phyloP scores from a whole-genome alignment of 208 protist species.

The Trypanosomatidae sp. region DNA sequence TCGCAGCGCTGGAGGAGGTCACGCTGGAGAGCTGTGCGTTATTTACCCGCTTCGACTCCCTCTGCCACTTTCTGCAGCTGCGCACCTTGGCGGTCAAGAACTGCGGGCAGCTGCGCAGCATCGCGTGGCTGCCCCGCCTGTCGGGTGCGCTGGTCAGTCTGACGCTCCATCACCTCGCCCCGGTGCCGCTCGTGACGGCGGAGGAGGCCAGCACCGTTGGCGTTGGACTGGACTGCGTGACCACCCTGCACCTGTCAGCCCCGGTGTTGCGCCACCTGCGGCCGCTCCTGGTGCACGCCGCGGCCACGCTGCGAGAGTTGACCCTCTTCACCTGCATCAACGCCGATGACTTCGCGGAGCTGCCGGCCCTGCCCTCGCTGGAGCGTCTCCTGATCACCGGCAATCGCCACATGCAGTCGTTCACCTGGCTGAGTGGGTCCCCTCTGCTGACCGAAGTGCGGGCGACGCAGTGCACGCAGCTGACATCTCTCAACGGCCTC shows the following conservation, averaged over 20 bases:
- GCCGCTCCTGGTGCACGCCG: conserved; percentile 3
- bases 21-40: conserved; percentile 6
- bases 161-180: neutral
- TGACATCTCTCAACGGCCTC: conserved; percentile 13
- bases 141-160: conserved; percentile 4
- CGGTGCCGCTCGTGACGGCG: neutral
- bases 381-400: conserved; percentile 12
- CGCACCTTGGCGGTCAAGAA: neutral
- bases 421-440: conserved; percentile 14
- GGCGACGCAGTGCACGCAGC: conserved; percentile 24
- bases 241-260: conserved; percentile 5
- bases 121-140: conserved; percentile 14
- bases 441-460: conserved; percentile 11
- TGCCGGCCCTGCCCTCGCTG: conserved; percentile 14
- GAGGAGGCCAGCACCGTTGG: neutral
- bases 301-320: conserved; percentile 14
- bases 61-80: conserved; percentile 12
- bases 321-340: conserved; percentile 16
- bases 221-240: neutral
- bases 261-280: conserved; percentile 1
- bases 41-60: conserved; percentile 2
- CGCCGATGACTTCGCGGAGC: conserved; percentile 1
- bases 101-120: conserved; percentile 6
- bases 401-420: conserved; percentile 19
- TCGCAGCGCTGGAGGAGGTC: neutral